Conservation (phyloP, 805 yeast genomes). For the Diddensiella transvaalensis region DNA sequence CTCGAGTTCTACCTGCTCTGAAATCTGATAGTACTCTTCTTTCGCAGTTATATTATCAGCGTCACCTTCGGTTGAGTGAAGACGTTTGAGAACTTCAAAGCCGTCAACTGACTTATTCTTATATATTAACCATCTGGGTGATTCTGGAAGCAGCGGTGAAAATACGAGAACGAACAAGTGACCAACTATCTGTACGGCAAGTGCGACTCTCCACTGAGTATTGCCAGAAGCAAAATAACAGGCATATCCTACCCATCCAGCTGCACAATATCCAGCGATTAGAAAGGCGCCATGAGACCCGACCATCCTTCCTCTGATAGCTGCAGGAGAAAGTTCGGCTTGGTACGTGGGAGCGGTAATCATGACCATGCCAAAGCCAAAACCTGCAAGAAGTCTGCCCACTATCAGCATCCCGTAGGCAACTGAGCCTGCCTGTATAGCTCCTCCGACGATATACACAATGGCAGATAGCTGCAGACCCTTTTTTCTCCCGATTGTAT, state of each 20-base stretch:
- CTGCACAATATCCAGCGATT: background rate
- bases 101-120: too few species aligned
- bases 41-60: too few species aligned
- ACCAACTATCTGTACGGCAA: background rate
- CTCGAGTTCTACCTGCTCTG: slow-evolving; percentile 1
- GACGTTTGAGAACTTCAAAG: too few species aligned
- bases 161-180: background rate
- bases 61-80: too few species aligned
- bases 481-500: too few species aligned
- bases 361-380: background rate
- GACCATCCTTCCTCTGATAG: slow-evolving; percentile 1
- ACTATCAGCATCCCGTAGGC: background rate
- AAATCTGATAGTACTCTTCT: slow-evolving; percentile 2
- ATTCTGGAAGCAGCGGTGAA: slow-evolving; percentile 1
- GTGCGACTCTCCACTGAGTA: background rate
- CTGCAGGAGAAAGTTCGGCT: background rate
- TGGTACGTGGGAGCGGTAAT: background rate
- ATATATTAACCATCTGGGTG: slow-evolving; percentile 4
- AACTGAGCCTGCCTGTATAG: background rate
- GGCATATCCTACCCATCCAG: background rate
- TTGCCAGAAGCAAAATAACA: background rate
- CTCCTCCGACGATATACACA: background rate
- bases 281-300: background rate
- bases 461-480: too few species aligned
- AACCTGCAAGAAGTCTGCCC: background rate